Base-by-base conservation (phyloP, 106 monocot genomes). In the Chionographis japonica region DNA sequence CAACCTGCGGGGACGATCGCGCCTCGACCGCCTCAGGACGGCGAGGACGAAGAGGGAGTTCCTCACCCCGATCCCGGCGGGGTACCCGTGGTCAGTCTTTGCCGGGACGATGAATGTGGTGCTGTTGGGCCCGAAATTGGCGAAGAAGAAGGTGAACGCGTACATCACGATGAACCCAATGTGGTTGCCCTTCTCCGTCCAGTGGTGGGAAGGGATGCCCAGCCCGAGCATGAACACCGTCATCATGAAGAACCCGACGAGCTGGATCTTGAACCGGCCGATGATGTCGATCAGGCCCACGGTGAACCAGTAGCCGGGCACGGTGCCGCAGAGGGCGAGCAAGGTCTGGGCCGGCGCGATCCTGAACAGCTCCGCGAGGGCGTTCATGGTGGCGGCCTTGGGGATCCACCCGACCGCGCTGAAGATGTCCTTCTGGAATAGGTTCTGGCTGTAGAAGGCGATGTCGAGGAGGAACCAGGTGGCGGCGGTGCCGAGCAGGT, bases 261-360 rank as follows among this genome's bases (percentile, higher is more conserved):
- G 0, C 56, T 92, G 92, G 71, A 92, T 92, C 12, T 54, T 67
- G 76, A 92, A 88, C 4, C 92, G 81, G 1, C 92, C 92, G 5
- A 92, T 67, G 11, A 56, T n/a, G 70, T 91, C 91, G 60, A 91
- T 91, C 15, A 90, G 66, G 3, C 57, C 80, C 9, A 90, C 90
- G 38, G 90, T 90, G 70, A 87, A 72, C 90, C 92, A 92, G 75
- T 92, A 92, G 3, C 91, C 92, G 0, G 92, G 92, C 12, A 92
- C 88, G 27, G 92, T 88, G 18, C 85, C 90, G 69, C 90, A 86
- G 62, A 90, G 80, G 12, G 90, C 90, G 51, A 90, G 80, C 4
- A 83, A 58, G 10, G 88, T 80, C 51, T 88, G 88, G 8, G 92
- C 92, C 4, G 85, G 72, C 17, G 92, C 69, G 54, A 93, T 93